These are phyloP conservation scores for Raddia guianensis DNA, from an alignment of 176 grass and related monocot species.

Conservation along the genomic window DNA sequence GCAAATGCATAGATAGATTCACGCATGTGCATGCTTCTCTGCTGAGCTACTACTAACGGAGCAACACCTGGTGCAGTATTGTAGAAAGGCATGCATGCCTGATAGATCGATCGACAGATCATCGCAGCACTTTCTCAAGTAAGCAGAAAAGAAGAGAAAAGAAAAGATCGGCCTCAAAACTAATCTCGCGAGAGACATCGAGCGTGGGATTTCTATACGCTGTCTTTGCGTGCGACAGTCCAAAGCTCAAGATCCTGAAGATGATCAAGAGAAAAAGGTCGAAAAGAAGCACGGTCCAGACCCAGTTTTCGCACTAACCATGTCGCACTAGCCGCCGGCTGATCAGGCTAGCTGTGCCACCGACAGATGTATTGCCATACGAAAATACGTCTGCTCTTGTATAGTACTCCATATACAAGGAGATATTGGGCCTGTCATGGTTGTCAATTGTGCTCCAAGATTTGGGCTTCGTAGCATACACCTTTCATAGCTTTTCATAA, in stretches of 20 bases:
- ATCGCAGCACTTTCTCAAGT: slow-evolving; percentile 33
- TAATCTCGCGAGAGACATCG: slow-evolving; percentile 36
- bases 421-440: too few relatives aligned
- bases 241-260: slow-evolving; percentile 63
- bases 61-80: background rate
- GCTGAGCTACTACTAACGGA: background rate
- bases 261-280: background rate
- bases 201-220: slow-evolving; percentile 24
- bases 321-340: too few relatives aligned
- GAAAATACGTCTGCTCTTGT: too few relatives aligned
- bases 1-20: background rate
- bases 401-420: too few relatives aligned
- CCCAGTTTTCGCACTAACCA: too few relatives aligned
- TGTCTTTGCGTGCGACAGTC: slow-evolving; percentile 74
- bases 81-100: slow-evolving; percentile 15
- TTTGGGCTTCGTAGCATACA: too few relatives aligned
- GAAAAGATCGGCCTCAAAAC: background rate
- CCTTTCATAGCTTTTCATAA: too few relatives aligned
- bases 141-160: background rate
- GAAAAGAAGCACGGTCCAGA: background rate
- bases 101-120: background rate
- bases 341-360: background rate
- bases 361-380: background rate
- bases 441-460: too few relatives aligned
- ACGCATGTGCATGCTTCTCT: background rate